Base-by-base conservation (phyloP, 176 grass and related monocot species). In the Bothriochloa decipiens region DNA sequence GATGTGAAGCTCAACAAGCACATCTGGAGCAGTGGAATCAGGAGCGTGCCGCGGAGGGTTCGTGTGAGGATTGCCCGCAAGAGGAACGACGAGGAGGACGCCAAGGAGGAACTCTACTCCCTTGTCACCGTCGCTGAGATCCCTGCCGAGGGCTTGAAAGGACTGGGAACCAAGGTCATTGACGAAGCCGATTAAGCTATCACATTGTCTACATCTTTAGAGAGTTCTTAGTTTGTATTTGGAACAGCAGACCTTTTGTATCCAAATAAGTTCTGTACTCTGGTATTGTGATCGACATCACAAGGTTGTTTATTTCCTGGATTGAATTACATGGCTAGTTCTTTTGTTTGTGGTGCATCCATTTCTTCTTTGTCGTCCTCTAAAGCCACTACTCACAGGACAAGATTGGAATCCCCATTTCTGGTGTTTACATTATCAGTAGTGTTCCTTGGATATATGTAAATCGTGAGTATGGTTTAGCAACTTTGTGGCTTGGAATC, bases 1-100 rank as follows among this genome's bases (percentile, higher is more conserved):
- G 94, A 97, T 1, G 94, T 93, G 63, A 97, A 97, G 89, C 80
- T 97, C 64, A 97, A 97, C 91, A 97, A 97, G 85, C 91, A 93
- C 68, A 91, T 97, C 70, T 97, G 94, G 94, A 97, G 94, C 91
- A 93, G 89, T 16, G 94, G 94, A n/a, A 91, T 97, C 78, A 92
- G 94, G 75, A 88, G 94, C 20, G 91, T 97, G 14, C 94, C 91
- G 11, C 81, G 87, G 40, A 88, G 91, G 65, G 89, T 96, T 58
- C 94, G 91, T 0, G 94, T 96, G 81, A 86, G 89, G 75, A 93
- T 96, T 53, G 87, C 94, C 37, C 91, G 94, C 78, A 96, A 77
- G 89, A 93, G 91, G 74, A 93, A 97, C 12, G 91, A 91, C 0
- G 94, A 93, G 74, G 94, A 97, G 81, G 91, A 96, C 36, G 94